Conservation (phyloP, 1,284 basidiomycete genomes). For the Coniferiporia weirii region DNA sequence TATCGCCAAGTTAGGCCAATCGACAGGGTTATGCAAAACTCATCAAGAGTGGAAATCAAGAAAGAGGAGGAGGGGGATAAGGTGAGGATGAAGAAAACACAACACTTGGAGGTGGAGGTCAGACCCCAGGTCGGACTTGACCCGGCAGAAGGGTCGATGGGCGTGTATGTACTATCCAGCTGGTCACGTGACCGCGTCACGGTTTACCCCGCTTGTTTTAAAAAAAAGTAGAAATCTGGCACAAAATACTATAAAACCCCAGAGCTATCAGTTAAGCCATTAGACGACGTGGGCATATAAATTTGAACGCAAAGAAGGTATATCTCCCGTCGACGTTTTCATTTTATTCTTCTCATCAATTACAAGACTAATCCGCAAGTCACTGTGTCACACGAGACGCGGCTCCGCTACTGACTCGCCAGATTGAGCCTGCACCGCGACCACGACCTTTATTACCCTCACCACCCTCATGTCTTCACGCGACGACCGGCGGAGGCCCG, state of each 20-base stretch:
- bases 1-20: neutral
- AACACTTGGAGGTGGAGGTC: too few species aligned
- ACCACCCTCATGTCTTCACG: constrained; percentile 41
- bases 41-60: neutral
- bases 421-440: too few species aligned
- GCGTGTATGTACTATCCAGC: neutral
- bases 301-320: too few species aligned
- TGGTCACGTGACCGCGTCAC: neutral
- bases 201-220: neutral
- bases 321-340: too few species aligned
- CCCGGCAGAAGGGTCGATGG: too few species aligned
- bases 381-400: neutral
- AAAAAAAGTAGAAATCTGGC: neutral
- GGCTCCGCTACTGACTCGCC: too few species aligned
- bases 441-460: neutral
- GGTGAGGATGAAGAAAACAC: too few species aligned
- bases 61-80: neutral
- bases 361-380: neutral
- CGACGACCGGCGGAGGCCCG: constrained; percentile 52
- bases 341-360: too few species aligned
- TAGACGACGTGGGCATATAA: too few species aligned
- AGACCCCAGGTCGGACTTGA: too few species aligned
- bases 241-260: neutral
- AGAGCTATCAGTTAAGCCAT: too few species aligned
- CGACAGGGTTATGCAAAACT: neutral